phyloP scores from a whole-genome alignment of 305 asterid genomes.

The Lippia alba region DNA sequence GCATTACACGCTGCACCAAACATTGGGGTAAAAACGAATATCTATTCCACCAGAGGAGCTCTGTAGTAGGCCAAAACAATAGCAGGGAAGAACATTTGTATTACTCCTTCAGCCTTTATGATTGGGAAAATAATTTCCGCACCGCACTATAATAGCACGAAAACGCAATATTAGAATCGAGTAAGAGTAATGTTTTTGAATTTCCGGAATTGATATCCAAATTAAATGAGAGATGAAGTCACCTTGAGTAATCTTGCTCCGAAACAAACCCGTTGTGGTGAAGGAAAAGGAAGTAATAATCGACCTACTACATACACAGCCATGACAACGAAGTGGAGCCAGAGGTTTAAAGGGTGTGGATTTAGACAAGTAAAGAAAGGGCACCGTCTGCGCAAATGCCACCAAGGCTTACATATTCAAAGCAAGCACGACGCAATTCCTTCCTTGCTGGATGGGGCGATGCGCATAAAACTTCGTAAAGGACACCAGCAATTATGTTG shows the following conservation, averaged over 20 bases:
- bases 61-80: conserved; percentile 74
- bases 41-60: conserved; percentile 29
- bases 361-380: too few relatives aligned
- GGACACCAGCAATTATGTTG: too few relatives aligned
- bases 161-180: background rate
- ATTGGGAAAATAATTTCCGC: conserved; percentile 81
- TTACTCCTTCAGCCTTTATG: conserved; percentile 74
- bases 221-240: conserved; percentile 36
- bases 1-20: too few relatives aligned
- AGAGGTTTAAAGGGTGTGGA: background rate
- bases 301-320: conserved; percentile 79
- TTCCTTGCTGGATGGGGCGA: too few relatives aligned
- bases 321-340: conserved; percentile 74
- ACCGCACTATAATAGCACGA: conserved; percentile 50
- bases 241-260: conserved; percentile 68
- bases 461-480: too few relatives aligned
- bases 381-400: too few relatives aligned
- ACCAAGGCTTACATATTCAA: too few relatives aligned
- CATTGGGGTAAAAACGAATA: too few relatives aligned
- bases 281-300: conserved; percentile 67
- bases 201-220: background rate
- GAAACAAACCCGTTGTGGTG: conserved; percentile 58
- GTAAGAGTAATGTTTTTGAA: background rate
- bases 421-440: too few relatives aligned
- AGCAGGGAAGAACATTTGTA: conserved; percentile 87